Percentiles rank a stretch among this genome's conserved stretches.
Conservation (phyloP, 371 early-diverging fungal species). For the Mortierella polycephala region DNA sequence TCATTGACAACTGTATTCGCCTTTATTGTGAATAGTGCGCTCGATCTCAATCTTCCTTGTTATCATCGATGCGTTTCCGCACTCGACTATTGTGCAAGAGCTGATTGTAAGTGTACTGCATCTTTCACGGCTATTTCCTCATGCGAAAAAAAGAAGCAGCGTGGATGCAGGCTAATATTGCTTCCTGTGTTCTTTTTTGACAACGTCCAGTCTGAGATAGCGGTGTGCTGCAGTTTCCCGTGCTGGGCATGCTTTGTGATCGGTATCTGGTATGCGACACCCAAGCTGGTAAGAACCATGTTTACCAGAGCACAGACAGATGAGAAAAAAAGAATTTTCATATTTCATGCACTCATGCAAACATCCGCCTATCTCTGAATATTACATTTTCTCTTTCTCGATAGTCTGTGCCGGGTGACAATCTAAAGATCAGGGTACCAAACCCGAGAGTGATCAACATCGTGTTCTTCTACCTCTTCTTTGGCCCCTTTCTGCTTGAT, state of each 20-base stretch:
- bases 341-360: background rate
- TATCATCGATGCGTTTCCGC: conserved; percentile 52
- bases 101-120: conserved; percentile 34
- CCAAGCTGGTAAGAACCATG: conserved; percentile 38
- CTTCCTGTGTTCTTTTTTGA: background rate
- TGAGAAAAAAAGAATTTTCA: background rate
- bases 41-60: conserved; percentile 50
- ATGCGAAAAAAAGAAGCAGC: background rate
- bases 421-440: conserved; percentile 38
- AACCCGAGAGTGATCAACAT: conserved; percentile 37
- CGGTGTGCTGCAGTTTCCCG: conserved; percentile 52
- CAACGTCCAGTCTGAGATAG: conserved; percentile 39
- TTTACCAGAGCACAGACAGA: background rate
- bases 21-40: conserved; percentile 33
- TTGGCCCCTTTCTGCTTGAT: conserved; percentile 51
- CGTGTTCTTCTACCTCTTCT: conserved; percentile 44
- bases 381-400: background rate
- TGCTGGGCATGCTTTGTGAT: conserved; percentile 55
- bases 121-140: no score
- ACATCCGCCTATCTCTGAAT: background rate
- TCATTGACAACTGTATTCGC: no score
- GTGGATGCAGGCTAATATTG: background rate
- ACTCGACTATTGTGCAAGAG: conserved; percentile 49
- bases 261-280: conserved; percentile 54
- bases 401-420: conserved; percentile 45